Base-by-base conservation (phyloP, 192 early-diverging fungal species). In the Coemansia sp. region DNA sequence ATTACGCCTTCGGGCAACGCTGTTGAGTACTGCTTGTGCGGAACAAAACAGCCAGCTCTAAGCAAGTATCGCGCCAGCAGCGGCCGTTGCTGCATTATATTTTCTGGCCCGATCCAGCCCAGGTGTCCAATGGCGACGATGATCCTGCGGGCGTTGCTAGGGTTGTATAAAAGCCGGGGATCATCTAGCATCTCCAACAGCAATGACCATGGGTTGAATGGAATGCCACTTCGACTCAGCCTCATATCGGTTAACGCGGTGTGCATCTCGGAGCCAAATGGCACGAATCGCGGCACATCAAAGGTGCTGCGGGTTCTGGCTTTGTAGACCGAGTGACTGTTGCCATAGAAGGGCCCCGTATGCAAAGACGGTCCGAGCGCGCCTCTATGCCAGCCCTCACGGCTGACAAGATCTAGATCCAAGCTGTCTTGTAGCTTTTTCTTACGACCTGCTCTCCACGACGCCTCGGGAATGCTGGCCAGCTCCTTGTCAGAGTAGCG, bases 181-280 rank as follows among this genome's bases (percentile, higher is more conserved):
- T 72, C 70, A 21, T 79, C 70, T 21, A 72, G 41, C 24, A 72
- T 38, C 56, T 78, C 75, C 9, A 78, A 58, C 24, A 72, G n/a
- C 32, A 78, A 43, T 27, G 62, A 42, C 75, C 75, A 78, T 3
- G 75, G 75, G n/a, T 78, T 78, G 48, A 78, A 72, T 22, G 21
- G 29, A 11, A 62, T 22, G 4, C 58, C 39, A 1, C 26, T 54
- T 12, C 62, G 40, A 3, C 46, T 32, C 3, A 59, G 33, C 19
- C 59, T 58, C 65, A 61, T 70, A 2, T 41, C 48, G 2, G 15
- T 53, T 22, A 62, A 33, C 15, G 66, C 69, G 3, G 10, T 24
- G 65, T 72, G n/a, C 36, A 78, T 40, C 3, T 68, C 56, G 2
- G 70, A 56, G 24, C 11, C 37, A 6, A 29, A 29, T 7, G 76